Conservation (phyloP, 2,329 filamentous ascomycete genomes). For the Ploettnerulaceae sp. region DNA sequence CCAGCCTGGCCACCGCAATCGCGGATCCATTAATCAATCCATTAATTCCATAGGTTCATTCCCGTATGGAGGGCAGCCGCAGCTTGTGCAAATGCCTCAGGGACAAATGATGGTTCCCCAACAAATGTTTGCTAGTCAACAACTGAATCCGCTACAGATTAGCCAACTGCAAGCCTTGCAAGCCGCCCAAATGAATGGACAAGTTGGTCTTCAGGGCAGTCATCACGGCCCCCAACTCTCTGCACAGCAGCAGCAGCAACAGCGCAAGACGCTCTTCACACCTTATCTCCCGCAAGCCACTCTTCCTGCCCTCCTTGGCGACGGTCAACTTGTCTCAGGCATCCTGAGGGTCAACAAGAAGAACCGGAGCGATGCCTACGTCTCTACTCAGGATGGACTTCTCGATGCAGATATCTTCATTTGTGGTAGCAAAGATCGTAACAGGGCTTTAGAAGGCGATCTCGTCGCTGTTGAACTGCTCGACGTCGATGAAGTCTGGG, state of each 20-base stretch:
- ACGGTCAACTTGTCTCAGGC: constrained; percentile 92
- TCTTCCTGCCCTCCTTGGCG: constrained; percentile 80
- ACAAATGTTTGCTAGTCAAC: constrained; percentile 78
- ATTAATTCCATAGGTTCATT: constrained; percentile 80
- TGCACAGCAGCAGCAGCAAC: constrained; percentile 76
- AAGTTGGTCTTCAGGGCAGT: constrained; percentile 62
- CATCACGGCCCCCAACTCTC: constrained; percentile 66
- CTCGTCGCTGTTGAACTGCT: constrained; percentile 92
- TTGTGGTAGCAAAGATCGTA: constrained; percentile 97
- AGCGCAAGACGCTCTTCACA: constrained; percentile 97
- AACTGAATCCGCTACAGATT: constrained; percentile 81
- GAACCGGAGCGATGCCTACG: constrained; percentile 97
- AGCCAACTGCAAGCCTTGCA: constrained; percentile 90
- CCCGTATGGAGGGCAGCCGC: constrained; percentile 82
- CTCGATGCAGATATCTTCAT: constrained; percentile 99
- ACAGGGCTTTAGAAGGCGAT: constrained; percentile 93
- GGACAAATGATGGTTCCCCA: constrained; percentile 81
- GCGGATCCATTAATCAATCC: constrained; percentile 81
- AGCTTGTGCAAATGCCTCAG: constrained; percentile 78
- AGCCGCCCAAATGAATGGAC: constrained; percentile 75
- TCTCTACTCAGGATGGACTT: constrained; percentile 80
- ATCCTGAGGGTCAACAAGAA: constrained; percentile 99
- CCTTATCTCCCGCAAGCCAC: constrained; percentile 95
- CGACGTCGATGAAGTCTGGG: constrained; percentile 97
- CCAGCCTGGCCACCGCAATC: constrained; percentile 85